Percentiles rank a stretch among this genome's conserved stretches.
Evolutionary conservation across 352 stramenopile genomes (phyloP).

Genomic region (Phytophthora cryptogea): DNA sequence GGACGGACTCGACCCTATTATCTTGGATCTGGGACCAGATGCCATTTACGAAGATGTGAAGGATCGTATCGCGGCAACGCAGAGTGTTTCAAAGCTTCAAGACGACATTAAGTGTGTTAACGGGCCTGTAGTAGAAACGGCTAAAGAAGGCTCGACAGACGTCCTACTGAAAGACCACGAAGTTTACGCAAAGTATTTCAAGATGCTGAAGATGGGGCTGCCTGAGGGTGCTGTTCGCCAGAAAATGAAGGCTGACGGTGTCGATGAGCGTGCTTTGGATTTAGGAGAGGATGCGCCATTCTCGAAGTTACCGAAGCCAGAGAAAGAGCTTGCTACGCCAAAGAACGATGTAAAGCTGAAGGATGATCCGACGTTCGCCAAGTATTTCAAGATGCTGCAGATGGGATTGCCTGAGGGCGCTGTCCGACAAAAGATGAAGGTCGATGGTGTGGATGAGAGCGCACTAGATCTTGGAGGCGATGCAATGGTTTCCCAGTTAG

Average conservation of each 20-base stretch:
- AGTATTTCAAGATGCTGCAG: constrained; percentile 96
- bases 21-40: constrained; percentile 65
- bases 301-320: constrained; percentile 14
- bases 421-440: constrained; percentile 86
- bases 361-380: constrained; percentile 74
- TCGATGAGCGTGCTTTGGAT: constrained; percentile 47
- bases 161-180: constrained; percentile 62
- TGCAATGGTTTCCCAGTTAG: constrained; percentile 36
- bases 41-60: constrained; percentile 71
- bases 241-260: constrained; percentile 77
- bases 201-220: constrained; percentile 93
- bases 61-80: constrained; percentile 40
- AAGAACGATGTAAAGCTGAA: constrained; percentile 34
- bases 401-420: constrained; percentile 86
- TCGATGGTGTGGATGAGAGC: constrained; percentile 41
- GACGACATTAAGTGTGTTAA: constrained; percentile 71
- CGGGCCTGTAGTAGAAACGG: constrained; percentile 13
- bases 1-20: constrained; percentile 84
- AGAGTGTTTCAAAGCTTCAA: constrained; percentile 44
- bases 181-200: constrained; percentile 91
- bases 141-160: neutral
- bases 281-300: constrained; percentile 29
- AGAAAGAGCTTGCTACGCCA: constrained; percentile 7
- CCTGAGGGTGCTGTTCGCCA: constrained; percentile 84
- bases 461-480: constrained; percentile 47